These are phyloP conservation scores for Talaromyces sp. DNA, from an alignment of 2,329 filamentous ascomycete genomes.

Conservation along the genomic window DNA sequence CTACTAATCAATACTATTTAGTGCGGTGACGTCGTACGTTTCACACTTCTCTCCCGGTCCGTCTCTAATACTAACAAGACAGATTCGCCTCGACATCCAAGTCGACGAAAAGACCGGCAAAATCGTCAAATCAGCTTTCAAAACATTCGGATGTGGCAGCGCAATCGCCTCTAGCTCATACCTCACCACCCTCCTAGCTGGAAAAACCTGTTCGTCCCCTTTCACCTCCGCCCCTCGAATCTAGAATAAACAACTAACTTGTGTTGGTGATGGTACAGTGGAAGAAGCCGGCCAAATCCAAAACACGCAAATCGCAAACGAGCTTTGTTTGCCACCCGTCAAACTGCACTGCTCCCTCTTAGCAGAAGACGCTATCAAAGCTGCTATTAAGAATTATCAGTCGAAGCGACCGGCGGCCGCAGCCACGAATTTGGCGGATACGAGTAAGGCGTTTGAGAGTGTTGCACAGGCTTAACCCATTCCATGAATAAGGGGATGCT, in stretches of 20 bases:
- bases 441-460: slow-evolving; percentile 30
- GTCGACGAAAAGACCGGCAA: slow-evolving; percentile 84
- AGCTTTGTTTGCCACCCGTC: slow-evolving; percentile 82
- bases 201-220: slow-evolving; percentile 14
- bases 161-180: slow-evolving; percentile 95
- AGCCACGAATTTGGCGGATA: slow-evolving; percentile 73
- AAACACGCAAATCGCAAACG: slow-evolving; percentile 98
- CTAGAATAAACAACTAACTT: not conserved
- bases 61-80: not conserved
- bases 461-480: slow-evolving; percentile 8
- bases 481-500: too few species aligned
- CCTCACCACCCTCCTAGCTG: slow-evolving; percentile 68
- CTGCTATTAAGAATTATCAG: slow-evolving; percentile 86
- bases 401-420: slow-evolving; percentile 79
- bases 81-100: slow-evolving; percentile 87
- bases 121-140: slow-evolving; percentile 95
- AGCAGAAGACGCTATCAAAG: slow-evolving; percentile 89
- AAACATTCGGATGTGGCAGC: slow-evolving; percentile 92
- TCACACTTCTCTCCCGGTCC: not conserved
- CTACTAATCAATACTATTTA: not conserved
- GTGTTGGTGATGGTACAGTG: slow-evolving; percentile 41
- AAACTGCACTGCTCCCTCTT: slow-evolving; percentile 92
- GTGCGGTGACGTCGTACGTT: slow-evolving; percentile 68
- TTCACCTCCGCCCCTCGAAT: not conserved
- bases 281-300: slow-evolving; percentile 89